Evolutionary conservation across 805 yeast genomes (phyloP).

Genomic region (Saccharomyces mikatae): DNA sequence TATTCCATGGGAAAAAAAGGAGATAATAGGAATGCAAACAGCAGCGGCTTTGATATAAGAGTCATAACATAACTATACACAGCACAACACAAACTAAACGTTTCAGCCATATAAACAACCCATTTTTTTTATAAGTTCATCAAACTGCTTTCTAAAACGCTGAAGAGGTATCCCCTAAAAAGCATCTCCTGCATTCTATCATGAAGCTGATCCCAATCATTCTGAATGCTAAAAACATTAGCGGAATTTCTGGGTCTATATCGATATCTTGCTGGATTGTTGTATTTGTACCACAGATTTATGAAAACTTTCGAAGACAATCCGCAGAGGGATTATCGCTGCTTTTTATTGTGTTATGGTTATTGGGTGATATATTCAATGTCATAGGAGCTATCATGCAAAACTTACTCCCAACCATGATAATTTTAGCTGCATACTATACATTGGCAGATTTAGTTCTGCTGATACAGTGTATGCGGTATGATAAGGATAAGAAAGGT

Average conservation of each 20-base stretch:
- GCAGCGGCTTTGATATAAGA: background rate
- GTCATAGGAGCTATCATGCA: constrained; percentile 86
- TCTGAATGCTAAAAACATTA: constrained; percentile 62
- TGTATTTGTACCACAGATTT: constrained; percentile 93
- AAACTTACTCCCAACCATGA: constrained; percentile 91
- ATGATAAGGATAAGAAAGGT: constrained; percentile 37
- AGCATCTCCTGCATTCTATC: background rate
- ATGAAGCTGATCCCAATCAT: constrained; percentile 40
- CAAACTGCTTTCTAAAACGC: background rate
- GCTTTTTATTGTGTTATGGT: constrained; percentile 81
- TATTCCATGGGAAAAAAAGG: background rate
- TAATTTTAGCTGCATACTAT: constrained; percentile 82
- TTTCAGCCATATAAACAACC: background rate
- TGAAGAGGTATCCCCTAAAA: background rate
- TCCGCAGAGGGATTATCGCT: constrained; percentile 86
- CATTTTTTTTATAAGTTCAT: too few relatives aligned
- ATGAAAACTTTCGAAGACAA: constrained; percentile 79
- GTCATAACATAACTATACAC: background rate
- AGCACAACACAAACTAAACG: background rate
- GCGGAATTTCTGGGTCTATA: constrained; percentile 69
- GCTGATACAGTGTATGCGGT: constrained; percentile 73
- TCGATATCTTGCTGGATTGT: constrained; percentile 98
- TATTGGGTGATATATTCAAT: constrained; percentile 88
- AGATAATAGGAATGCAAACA: background rate
- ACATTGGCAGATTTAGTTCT: constrained; percentile 84